These are phyloP conservation scores for Hagleromyces aurorensis DNA, from an alignment of 805 yeast genomes.

Conservation along the genomic window DNA sequence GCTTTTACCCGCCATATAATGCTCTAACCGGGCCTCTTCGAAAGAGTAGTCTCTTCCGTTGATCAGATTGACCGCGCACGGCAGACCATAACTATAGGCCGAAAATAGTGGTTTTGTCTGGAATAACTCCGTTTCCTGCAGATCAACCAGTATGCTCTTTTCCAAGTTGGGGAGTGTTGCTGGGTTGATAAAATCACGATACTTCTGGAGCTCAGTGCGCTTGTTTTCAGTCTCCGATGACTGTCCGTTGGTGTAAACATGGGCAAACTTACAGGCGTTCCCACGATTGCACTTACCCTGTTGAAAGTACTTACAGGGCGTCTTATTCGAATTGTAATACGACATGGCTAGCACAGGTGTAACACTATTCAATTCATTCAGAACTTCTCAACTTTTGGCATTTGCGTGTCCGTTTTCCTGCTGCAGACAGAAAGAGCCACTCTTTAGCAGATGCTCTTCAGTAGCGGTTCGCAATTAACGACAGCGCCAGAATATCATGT, in stretches of 20 bases:
- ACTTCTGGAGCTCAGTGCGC: slow-evolving; percentile 13
- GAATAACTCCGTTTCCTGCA: slow-evolving; percentile 16
- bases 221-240: slow-evolving; percentile 3
- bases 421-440: too few relatives aligned
- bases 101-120: slow-evolving; percentile 34
- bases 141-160: slow-evolving; percentile 24
- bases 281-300: slow-evolving; percentile 40
- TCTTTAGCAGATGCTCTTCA: too few relatives aligned
- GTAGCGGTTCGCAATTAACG: too few relatives aligned
- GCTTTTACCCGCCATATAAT: slow-evolving; percentile 34
- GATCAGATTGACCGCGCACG: slow-evolving; percentile 43
- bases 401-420: background rate
- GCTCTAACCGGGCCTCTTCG: slow-evolving; percentile 46
- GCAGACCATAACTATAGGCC: slow-evolving; percentile 41
- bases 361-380: too few relatives aligned
- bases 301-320: slow-evolving; percentile 39
- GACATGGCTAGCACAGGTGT: too few relatives aligned
- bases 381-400: background rate
- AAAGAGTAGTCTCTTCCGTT: slow-evolving; percentile 44
- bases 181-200: slow-evolving; percentile 21
- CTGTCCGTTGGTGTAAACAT: slow-evolving; percentile 25
- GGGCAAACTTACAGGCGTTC: slow-evolving; percentile 37
- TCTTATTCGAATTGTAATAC: slow-evolving; percentile 13
- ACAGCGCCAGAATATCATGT: too few relatives aligned
- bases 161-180: slow-evolving; percentile 18